Conservation (phyloP, 306 rosid species). For the Astragalus glycyphyllos region DNA sequence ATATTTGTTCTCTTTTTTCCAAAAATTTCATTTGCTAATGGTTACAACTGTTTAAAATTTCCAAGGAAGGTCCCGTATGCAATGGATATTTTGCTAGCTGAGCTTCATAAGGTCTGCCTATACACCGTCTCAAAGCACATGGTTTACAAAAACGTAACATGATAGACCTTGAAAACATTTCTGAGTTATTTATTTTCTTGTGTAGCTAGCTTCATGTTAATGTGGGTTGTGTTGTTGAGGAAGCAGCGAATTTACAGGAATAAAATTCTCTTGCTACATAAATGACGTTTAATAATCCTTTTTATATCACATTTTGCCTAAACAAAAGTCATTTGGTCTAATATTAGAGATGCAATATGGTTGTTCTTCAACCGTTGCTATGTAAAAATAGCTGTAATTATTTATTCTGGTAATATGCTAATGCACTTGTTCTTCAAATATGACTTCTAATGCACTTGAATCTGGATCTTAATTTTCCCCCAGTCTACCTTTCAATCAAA, state of each 20-base stretch:
- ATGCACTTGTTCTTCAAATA: conserved; percentile 26
- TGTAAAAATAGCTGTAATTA: conserved; percentile 23
- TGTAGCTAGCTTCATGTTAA: conserved; percentile 4
- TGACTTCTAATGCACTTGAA: conserved; percentile 36
- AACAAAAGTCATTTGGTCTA: conserved; percentile 19
- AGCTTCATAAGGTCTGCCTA: conserved; percentile 78
- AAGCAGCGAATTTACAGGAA: conserved; percentile 3
- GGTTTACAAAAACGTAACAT: conserved; percentile 62
- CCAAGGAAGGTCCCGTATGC: conserved; percentile 68
- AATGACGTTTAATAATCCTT: conserved; percentile 11
- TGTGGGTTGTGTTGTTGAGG: conserved; percentile 14
- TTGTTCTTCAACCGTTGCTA: conserved; percentile 30
- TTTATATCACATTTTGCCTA: conserved; percentile 34
- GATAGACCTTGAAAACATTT: conserved; percentile 37
- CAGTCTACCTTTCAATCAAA: conserved; percentile 73
- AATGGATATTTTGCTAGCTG: conserved; percentile 87
- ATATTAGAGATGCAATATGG: conserved; percentile 17
- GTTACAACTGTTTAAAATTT: conserved; percentile 32
- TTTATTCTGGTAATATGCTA: conserved; percentile 22
- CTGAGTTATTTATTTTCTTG: conserved; percentile 30
- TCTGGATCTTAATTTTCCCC: conserved; percentile 31
- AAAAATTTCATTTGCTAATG: conserved; percentile 26
- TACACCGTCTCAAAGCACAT: conserved; percentile 92
- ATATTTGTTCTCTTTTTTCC: background rate
- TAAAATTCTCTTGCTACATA: conserved; percentile 11